Evolutionary conservation across 192 early-diverging fungal species (phyloP).

Genomic region (Chytriomyces sp.): DNA sequence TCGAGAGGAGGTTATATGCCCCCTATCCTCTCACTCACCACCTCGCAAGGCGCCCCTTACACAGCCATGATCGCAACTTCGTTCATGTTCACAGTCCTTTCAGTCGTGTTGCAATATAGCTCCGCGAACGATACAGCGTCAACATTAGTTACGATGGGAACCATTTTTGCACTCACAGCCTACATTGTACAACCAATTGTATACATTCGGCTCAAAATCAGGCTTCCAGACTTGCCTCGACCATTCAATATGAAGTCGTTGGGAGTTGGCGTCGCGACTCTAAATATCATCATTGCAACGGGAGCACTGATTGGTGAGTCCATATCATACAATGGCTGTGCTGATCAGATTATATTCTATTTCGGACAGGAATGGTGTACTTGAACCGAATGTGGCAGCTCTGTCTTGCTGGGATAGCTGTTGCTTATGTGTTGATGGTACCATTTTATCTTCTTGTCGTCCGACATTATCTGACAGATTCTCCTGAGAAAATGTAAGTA

Average conservation of each 20-base stretch:
- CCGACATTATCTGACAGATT: not conserved
- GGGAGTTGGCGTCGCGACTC: not conserved
- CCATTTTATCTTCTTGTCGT: conserved; percentile 17
- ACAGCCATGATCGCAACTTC: not conserved
- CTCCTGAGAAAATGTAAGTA: conserved; percentile 24
- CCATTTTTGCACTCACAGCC: conserved; percentile 14
- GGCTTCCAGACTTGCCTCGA: not conserved
- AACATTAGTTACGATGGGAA: conserved; percentile 3
- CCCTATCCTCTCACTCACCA: conserved; percentile 11
- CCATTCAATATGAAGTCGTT: not conserved
- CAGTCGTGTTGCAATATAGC: not conserved
- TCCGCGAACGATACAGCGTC: not conserved
- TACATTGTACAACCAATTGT: conserved; percentile 24
- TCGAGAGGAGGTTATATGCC: conserved; percentile 15
- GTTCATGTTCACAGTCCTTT: not conserved
- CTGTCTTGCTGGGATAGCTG: not conserved
- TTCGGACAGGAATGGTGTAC: not conserved
- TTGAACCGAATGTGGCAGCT: not conserved
- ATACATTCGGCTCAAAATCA: not conserved
- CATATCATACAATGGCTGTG: too few species aligned
- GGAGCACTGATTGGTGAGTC: not conserved
- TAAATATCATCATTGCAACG: not conserved
- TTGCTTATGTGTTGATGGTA: not conserved
- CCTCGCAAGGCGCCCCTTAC: conserved; percentile 11
- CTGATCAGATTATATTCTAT: too few species aligned